Conservation (phyloP, 176 grass and related monocot species). For the Juncus effusus region DNA sequence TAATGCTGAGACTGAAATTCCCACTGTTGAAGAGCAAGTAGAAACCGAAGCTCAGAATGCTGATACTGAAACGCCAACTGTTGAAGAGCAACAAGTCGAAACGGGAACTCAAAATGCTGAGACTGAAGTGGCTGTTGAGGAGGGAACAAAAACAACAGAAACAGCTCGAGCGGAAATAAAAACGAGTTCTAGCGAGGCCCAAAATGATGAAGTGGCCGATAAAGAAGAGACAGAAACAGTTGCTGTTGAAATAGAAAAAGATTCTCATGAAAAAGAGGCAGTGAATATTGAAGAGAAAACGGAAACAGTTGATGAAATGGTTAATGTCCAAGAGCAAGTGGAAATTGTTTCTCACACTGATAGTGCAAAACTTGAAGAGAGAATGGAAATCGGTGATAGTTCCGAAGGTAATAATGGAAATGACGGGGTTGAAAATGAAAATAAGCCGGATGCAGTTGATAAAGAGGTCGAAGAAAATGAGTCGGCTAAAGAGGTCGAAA, state of each 20-base stretch:
- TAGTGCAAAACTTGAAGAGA: neutral
- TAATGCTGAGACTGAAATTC: neutral
- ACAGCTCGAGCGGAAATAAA: no score
- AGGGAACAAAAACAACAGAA: no score
- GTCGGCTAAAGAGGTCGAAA: neutral
- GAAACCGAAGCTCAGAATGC: no score
- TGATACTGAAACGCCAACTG: neutral
- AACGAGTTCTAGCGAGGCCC: no score
- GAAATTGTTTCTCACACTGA: slow-evolving; percentile 2
- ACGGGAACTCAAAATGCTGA: no score
- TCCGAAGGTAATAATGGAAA: slow-evolving; percentile 10
- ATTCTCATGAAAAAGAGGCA: neutral
- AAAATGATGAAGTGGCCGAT: no score
- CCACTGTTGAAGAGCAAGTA: neutral
- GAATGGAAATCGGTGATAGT: slow-evolving; percentile 19
- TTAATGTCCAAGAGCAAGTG: neutral
- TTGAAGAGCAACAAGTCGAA: slow-evolving; percentile 1
- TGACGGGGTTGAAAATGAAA: neutral
- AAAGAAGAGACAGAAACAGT: no score
- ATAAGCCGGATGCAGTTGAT: neutral
- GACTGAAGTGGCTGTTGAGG: neutral
- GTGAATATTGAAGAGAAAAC: slow-evolving; percentile 8
- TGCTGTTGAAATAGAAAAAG: slow-evolving; percentile 2
- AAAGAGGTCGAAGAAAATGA: neutral
- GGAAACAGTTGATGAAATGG: slow-evolving; percentile 7